Base-by-base conservation (phyloP, 108 stramenopile species). In the Chaetoceros tenuissimus region DNA sequence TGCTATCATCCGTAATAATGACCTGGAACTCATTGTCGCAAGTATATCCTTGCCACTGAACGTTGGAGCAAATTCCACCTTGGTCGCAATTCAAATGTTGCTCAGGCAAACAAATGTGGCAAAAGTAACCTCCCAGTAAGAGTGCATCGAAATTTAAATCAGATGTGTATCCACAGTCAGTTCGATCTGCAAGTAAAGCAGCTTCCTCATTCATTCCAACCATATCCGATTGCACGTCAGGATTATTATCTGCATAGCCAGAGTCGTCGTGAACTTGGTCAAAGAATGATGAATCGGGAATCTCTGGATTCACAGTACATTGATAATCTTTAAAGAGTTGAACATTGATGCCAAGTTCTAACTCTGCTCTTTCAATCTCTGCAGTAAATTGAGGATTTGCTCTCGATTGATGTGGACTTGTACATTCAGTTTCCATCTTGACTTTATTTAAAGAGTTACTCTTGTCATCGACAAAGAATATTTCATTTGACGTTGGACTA, bases 61-160 rank as follows among this genome's bases (percentile, higher is more conserved):
- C n/a, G n/a, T n/a, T n/a, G 24, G 17, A 2, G 31, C 70, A 71
- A 18, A 17, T 48, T 13, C 63, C 63, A 23, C 70, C 70, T 23
- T n/a, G n/a, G 40, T 64, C 75, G 30, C 63, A 69, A 13, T 40
- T 40, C 40, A 44, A 40, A 17, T 49, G 70, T 28, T 64, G 46
- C 20, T 59, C 31, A 3, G 72, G 72, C 3, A 77, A 31, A 31
- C 76, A 77, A 2, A 13, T 0, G 44, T 77, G 76, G 30, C 76
- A 77, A 51, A 64, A 77, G 40, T 77, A 77, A 19, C 76, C 76
- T 28, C 76, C 76, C 18, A 77, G 55, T 10, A 77, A 64, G 22
- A 77, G 28, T 2, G 76, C 76, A 48, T 77, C 76, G 48, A 77
- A 77, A 40, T 77, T 77, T 2, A 77, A 60, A 10, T 69, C 68